Base-by-base conservation (phyloP, 208 protist species). In the Crithidia bombi region DNA sequence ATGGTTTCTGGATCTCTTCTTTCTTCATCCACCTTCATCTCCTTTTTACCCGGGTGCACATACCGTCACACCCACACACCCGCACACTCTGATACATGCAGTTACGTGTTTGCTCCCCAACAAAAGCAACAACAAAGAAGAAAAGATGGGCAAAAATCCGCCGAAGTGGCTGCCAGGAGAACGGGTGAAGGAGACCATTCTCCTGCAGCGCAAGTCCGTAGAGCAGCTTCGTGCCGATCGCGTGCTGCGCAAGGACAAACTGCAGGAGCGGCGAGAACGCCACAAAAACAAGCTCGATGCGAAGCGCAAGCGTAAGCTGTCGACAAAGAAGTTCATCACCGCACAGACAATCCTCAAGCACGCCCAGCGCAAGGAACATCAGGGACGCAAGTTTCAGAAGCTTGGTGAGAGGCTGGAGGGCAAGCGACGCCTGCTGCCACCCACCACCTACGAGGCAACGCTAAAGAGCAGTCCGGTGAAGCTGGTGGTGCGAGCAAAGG, bases 111-210 rank as follows among this genome's bases (percentile, higher is more conserved):
- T n/a, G n/a, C n/a, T n/a, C n/a, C n/a, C n/a, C n/a, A n/a, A n/a
- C n/a, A n/a, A n/a, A n/a, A n/a, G n/a, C n/a, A n/a, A n/a, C n/a
- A n/a, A n/a, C n/a, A n/a, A n/a, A n/a, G n/a, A n/a, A n/a, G n/a
- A n/a, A 39, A 56, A 36, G 33, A 96, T 96, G 91, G 91, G 87
- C 26, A 93, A 94, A 74, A 81, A 86, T 50, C 91, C 91, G 15
- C 91, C 91, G 23, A 96, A 96, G 70, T 96, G 91, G 91, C 89
- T 96, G 5, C 91, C 91, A 2, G 91, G 91, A 3, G 86, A 94
- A 28, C 91, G 91, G n/a, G 91, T 96, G 75, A 96, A 94, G 84
- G 91, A 96, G 77, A 96, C 91, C 12, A 94, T 96, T 68, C 84
- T 96, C 15, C 79, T 94, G 38, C 91, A 96, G 78, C 91, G 91